phyloP scores from a whole-genome alignment of 805 yeast genomes.

The Lipomyces chichibuensis region DNA sequence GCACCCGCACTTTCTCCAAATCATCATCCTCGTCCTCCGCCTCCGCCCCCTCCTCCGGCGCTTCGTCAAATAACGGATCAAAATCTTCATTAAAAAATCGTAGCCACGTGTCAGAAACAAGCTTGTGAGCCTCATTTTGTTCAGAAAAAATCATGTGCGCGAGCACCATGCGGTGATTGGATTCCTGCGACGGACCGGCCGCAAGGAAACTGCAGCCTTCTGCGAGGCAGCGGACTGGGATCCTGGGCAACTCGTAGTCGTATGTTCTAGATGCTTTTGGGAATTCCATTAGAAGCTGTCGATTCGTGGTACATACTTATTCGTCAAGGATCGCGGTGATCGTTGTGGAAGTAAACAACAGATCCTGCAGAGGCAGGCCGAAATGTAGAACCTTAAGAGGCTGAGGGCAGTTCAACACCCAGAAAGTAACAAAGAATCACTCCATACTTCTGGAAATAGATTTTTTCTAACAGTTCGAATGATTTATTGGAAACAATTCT shows the following conservation, averaged over 20 bases:
- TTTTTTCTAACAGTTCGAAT: too few species aligned
- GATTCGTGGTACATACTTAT: too few species aligned
- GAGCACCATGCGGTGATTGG: background rate
- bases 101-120: background rate
- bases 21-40: background rate
- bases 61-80: background rate
- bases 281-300: background rate
- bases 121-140: background rate
- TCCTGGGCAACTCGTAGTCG: background rate
- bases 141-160: background rate
- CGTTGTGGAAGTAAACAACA: too few species aligned
- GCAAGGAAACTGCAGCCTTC: background rate
- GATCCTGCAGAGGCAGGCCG: too few species aligned
- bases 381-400: too few species aligned
- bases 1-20: background rate
- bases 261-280: background rate
- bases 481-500: too few species aligned
- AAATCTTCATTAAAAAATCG: background rate
- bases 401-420: too few species aligned
- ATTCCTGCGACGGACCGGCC: background rate
- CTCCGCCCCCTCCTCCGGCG: background rate
- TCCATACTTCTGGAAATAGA: too few species aligned
- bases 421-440: too few species aligned
- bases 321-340: too few species aligned
- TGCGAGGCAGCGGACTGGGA: background rate